These are phyloP conservation scores for Aquanectria penicillioides DNA, from an alignment of 2,329 filamentous ascomycete species.

Conservation along the genomic window DNA sequence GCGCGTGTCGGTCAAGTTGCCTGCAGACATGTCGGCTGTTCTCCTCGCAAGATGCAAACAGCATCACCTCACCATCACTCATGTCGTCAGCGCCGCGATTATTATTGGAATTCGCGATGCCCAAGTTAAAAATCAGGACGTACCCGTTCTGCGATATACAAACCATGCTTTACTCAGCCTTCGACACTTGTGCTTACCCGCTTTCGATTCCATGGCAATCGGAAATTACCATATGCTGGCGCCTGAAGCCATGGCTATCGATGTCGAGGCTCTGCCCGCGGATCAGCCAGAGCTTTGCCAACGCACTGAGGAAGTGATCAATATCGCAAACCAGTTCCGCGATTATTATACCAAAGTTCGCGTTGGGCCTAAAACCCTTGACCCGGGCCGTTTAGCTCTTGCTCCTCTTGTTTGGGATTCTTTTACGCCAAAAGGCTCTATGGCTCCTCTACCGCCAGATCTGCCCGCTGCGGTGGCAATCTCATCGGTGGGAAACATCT, in stretches of 20 bases:
- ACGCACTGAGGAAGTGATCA: background rate
- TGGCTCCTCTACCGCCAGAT: background rate
- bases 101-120: conserved; percentile 2
- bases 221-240: conserved; percentile 14
- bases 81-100: conserved; percentile 6
- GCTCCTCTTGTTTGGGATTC: conserved; percentile 6
- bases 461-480: background rate
- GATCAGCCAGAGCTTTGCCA: background rate
- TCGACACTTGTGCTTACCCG: background rate
- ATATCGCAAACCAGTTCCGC: background rate
- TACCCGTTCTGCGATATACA: background rate
- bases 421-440: background rate
- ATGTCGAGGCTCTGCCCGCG: background rate
- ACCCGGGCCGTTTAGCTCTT: background rate
- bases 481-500: conserved; percentile 3
- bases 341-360: background rate
- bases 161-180: background rate
- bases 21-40: background rate
- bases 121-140: background rate
- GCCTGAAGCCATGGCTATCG: background rate
- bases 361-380: background rate
- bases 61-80: background rate
- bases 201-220: background rate
- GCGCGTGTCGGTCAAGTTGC: background rate
- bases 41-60: background rate